These are phyloP conservation scores for Shiraia bambusicola DNA, from an alignment of 2,329 filamentous ascomycete genomes.

Conservation along the genomic window DNA sequence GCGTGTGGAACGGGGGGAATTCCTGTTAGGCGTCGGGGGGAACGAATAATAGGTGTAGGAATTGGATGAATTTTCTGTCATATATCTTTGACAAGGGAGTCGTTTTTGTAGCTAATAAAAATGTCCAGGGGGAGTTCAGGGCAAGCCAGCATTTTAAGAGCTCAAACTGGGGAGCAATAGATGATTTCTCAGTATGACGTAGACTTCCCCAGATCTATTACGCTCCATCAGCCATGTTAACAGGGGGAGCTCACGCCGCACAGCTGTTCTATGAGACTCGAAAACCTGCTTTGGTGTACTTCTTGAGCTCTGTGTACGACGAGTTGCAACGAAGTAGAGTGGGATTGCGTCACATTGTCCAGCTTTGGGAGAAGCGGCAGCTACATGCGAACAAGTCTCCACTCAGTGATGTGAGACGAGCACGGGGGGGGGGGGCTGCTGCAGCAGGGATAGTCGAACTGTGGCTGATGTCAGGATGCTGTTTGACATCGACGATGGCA, in stretches of 20 bases:
- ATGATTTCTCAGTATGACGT: constrained; percentile 38
- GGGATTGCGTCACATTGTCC: constrained; percentile 41
- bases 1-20: constrained; percentile 40
- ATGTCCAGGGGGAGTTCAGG: constrained; percentile 16
- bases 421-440: constrained; percentile 26
- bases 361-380: constrained; percentile 38
- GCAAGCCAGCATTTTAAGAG: constrained; percentile 36
- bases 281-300: constrained; percentile 44
- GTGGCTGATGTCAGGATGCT: constrained; percentile 33
- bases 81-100: constrained; percentile 46
- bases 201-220: constrained; percentile 19
- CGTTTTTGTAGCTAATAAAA: constrained; percentile 33
- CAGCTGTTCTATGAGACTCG: constrained; percentile 19
- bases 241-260: constrained; percentile 43
- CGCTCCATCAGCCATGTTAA: constrained; percentile 20
- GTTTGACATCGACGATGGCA: constrained; percentile 36
- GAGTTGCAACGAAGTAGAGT: constrained; percentile 22
- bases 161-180: constrained; percentile 16
- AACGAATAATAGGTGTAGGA: constrained; percentile 56
- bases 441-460: constrained; percentile 22
- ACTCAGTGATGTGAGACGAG: constrained; percentile 31
- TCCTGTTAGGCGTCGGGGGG: constrained; percentile 51
- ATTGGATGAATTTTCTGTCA: constrained; percentile 51
- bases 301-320: constrained; percentile 29
- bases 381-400: constrained; percentile 26